Evolutionary conservation across 257 asterid genomes (phyloP).

Genomic region (Buddleja alternifolia): DNA sequence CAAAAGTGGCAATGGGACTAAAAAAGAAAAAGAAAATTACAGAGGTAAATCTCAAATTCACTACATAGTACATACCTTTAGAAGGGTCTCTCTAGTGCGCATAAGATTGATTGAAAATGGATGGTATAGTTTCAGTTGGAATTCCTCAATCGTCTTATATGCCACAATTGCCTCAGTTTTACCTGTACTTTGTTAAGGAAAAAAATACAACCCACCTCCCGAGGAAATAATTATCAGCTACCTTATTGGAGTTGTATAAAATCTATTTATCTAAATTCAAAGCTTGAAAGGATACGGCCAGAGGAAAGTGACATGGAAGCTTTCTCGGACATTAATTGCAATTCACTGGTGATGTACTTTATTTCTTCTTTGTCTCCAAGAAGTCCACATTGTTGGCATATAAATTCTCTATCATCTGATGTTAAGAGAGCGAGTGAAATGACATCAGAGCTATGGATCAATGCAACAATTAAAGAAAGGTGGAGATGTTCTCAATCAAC

Average conservation of each 20-base stretch:
- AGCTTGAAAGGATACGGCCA: slow-evolving; percentile 68
- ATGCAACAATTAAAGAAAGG: slow-evolving; percentile 4
- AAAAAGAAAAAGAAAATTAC: not conserved
- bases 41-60: slow-evolving; percentile 8
- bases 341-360: slow-evolving; percentile 42
- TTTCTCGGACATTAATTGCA: slow-evolving; percentile 56
- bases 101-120: slow-evolving; percentile 73
- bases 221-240: not conserved
- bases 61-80: slow-evolving; percentile 59
- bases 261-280: slow-evolving; percentile 14
- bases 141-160: slow-evolving; percentile 67
- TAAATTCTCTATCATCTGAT: slow-evolving; percentile 73
- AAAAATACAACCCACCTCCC: not conserved
- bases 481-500: slow-evolving; percentile 5
- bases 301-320: slow-evolving; percentile 55
- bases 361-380: slow-evolving; percentile 81
- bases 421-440: slow-evolving; percentile 20
- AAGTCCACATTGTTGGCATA: slow-evolving; percentile 86
- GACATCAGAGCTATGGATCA: slow-evolving; percentile 13
- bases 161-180: slow-evolving; percentile 50
- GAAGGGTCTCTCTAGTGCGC: slow-evolving; percentile 77
- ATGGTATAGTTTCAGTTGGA: slow-evolving; percentile 60
- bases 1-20: not conserved
- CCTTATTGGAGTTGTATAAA: not conserved
- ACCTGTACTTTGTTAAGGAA: slow-evolving; percentile 50